Evolutionary conservation across 2,329 filamentous ascomycete species (phyloP).

Genomic region (Alternaria dauci): DNA sequence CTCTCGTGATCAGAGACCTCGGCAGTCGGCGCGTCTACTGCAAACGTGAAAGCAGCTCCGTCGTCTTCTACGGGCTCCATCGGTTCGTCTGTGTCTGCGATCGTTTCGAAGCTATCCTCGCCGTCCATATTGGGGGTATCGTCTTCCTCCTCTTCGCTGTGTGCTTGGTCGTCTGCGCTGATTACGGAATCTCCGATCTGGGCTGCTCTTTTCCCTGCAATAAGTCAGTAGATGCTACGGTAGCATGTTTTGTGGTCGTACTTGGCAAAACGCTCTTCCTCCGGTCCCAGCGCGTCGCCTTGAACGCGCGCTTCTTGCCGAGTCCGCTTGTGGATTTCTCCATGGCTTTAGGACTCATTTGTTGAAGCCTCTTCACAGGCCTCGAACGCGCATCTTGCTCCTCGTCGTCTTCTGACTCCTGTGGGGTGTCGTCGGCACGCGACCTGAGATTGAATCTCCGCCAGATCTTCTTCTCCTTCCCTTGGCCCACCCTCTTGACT

Average conservation of each 20-base stretch:
- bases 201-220: slow-evolving; percentile 39
- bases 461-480: slow-evolving; percentile 58
- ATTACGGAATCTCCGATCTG: slow-evolving; percentile 4
- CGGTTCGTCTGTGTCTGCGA: slow-evolving; percentile 5
- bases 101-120: slow-evolving; percentile 22
- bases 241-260: slow-evolving; percentile 19
- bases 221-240: slow-evolving; percentile 17
- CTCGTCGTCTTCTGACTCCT: slow-evolving; percentile 30
- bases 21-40: slow-evolving; percentile 21
- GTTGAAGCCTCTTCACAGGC: slow-evolving; percentile 56
- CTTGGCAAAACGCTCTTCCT: slow-evolving; percentile 48
- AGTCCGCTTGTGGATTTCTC: slow-evolving; percentile 32
- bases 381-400: slow-evolving; percentile 49
- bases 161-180: slow-evolving; percentile 15
- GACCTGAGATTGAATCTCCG: slow-evolving; percentile 52
- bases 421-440: slow-evolving; percentile 24
- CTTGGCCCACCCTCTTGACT: slow-evolving; percentile 48
- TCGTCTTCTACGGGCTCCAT: slow-evolving; percentile 10
- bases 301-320: slow-evolving; percentile 43
- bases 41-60: slow-evolving; percentile 30
- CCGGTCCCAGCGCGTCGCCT: slow-evolving; percentile 49
- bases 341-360: slow-evolving; percentile 47
- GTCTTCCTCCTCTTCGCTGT: slow-evolving; percentile 21
- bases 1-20: slow-evolving; percentile 18
- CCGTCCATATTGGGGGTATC: slow-evolving; percentile 21